Evolutionary conservation across 2,329 filamentous ascomycete genomes (phyloP), one percentile per base, ranked within the genome.

Genomic region (Blastomyces parvus): DNA sequence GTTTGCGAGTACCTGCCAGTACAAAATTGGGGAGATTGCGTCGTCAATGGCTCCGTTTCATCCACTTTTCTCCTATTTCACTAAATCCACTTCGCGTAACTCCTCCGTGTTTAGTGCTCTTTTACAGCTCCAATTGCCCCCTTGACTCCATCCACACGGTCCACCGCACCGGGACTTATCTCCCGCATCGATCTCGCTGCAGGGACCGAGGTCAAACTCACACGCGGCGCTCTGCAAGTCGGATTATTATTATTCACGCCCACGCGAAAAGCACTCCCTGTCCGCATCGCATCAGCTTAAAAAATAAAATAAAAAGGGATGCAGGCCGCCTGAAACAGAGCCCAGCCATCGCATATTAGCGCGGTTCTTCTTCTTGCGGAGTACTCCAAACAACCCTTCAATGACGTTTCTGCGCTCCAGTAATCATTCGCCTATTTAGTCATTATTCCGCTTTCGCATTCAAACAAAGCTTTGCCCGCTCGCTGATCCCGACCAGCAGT

Each of bases 21-120:
- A 13, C 36, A 38, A 38, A 38, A 38, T 38, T n/a, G 3, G 19
- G 33, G 33, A 38, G 33, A 40, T 57, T 53, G 17, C 14, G 14
- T 30, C 30, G 5, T 55, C 27, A 55, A 55, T 36, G 14, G 52
- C 5, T 27, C 52, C 52, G 56, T 58, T 58, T 58, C 56, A 44
- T 40, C 56, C 33, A 58, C 14, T 19, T 27, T 58, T 58, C 19
- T 9, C 13, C 19, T 25, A 27, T 27, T n/a, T 46, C 17, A 59
- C 22, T 25, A 46, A 30, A 48, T 59, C 57, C 40, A 59, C 40
- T 46, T 46, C 40, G 38, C 40, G 25, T 22, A 59, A 59, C 8
- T 44, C n/a, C 40, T 59, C 57, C 57, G 22, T 46, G 22, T 33
- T 59, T 48, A 46, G 57, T 46, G 25, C 57, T 59, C 25, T 42